Evolutionary conservation across 768 basidiomycete genomes (phyloP).

Genomic region (Collybiopsis confluens): DNA sequence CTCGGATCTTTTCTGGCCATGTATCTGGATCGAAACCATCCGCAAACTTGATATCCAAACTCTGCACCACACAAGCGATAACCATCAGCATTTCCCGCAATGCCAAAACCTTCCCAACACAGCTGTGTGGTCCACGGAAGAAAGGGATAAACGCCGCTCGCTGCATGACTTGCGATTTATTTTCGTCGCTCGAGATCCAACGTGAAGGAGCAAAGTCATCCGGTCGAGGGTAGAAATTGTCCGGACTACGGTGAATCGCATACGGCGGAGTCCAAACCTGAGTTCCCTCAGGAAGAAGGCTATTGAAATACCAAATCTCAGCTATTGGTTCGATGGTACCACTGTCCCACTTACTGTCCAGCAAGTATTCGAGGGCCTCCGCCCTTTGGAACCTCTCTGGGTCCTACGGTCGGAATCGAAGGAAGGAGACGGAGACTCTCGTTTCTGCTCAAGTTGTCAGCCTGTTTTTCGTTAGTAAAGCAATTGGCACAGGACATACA

Average conservation of each 20-base stretch:
- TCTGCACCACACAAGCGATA: conserved; percentile 29
- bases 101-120: conserved; percentile 34
- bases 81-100: conserved; percentile 36
- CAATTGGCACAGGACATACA: conserved; percentile 17
- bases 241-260: conserved; percentile 30
- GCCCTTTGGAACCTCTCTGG: conserved; percentile 27
- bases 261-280: conserved; percentile 26
- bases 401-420: conserved; percentile 25
- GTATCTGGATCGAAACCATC: conserved; percentile 4
- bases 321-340: not conserved
- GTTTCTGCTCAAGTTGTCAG: conserved; percentile 21
- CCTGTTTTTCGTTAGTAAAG: not conserved
- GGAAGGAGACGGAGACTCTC: conserved; percentile 34
- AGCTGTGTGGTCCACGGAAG: conserved; percentile 35
- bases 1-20: not conserved
- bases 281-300: conserved; percentile 32
- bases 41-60: conserved; percentile 30
- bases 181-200: conserved; percentile 23
- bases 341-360: conserved; percentile 15
- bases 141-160: conserved; percentile 32
- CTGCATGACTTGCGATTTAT: not conserved
- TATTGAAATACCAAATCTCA: conserved; percentile 9
- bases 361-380: conserved; percentile 18
- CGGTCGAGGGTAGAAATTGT: conserved; percentile 32
- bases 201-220: conserved; percentile 37